These are phyloP conservation scores for Lactarius indigo DNA, from an alignment of 768 basidiomycete genomes.

Conservation along the genomic window DNA sequence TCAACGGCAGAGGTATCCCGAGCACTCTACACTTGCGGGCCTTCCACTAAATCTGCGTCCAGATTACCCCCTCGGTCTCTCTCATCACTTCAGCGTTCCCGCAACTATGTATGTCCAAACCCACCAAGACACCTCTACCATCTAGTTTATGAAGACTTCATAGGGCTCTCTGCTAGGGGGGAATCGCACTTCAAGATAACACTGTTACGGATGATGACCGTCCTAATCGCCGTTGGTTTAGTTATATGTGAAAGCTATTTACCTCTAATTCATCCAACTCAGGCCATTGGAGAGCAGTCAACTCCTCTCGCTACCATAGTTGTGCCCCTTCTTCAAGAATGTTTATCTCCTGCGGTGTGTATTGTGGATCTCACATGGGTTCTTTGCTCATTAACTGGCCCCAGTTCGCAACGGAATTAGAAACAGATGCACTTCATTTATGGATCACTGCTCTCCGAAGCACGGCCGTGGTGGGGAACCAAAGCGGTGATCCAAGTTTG, in stretches of 20 bases:
- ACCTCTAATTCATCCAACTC: slow-evolving; percentile 8
- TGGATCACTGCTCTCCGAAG: slow-evolving; percentile 74
- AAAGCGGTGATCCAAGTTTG: slow-evolving; percentile 48
- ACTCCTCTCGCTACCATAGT: slow-evolving; percentile 51
- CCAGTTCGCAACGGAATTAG: slow-evolving; percentile 64
- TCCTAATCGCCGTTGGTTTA: slow-evolving; percentile 57
- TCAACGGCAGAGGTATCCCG: slow-evolving; percentile 35
- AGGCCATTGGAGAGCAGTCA: slow-evolving; percentile 70
- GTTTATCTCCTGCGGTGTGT: slow-evolving; percentile 52
- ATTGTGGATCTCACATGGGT: background rate
- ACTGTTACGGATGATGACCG: slow-evolving; percentile 65
- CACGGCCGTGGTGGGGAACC: slow-evolving; percentile 47
- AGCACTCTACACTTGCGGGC: background rate
- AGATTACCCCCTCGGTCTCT: slow-evolving; percentile 67
- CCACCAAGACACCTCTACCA: background rate
- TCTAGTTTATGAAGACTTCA: slow-evolving; percentile 23
- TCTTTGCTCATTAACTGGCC: background rate
- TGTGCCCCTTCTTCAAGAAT: slow-evolving; percentile 61
- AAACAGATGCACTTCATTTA: slow-evolving; percentile 72
- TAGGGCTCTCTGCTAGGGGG: slow-evolving; percentile 66
- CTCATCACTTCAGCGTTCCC: slow-evolving; percentile 65
- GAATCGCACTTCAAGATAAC: slow-evolving; percentile 71
- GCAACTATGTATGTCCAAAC: slow-evolving; percentile 56
- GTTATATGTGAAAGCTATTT: background rate
- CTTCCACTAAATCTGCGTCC: slow-evolving; percentile 7